phyloP scores from a whole-genome alignment of 768 basidiomycete genomes.

The Phaeotremella fagi region DNA sequence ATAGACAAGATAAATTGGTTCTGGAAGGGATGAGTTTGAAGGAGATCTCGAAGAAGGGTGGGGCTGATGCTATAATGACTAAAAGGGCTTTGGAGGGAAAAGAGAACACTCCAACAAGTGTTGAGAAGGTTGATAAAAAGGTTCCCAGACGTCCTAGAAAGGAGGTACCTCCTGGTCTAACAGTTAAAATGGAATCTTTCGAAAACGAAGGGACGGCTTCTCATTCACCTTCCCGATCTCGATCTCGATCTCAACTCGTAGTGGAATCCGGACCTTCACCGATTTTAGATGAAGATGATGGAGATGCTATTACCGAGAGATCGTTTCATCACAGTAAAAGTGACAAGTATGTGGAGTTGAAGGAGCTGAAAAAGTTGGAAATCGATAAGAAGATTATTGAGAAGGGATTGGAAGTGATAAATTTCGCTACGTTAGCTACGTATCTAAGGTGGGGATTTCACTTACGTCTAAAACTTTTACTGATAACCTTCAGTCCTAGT shows the following conservation, averaged over 20 bases:
- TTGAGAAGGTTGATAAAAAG: not conserved
- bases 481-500: not conserved
- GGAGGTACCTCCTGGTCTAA: not conserved
- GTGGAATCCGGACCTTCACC: too few relatives aligned
- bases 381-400: not conserved
- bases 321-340: not conserved
- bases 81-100: not conserved
- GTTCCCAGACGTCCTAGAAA: not conserved
- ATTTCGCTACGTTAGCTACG: not conserved
- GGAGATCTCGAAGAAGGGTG: not conserved
- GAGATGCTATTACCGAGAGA: too few relatives aligned
- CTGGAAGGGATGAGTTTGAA: not conserved
- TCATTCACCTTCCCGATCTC: not conserved
- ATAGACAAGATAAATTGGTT: not conserved
- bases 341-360: not conserved
- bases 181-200: not conserved
- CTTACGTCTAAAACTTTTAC: not conserved
- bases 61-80: not conserved
- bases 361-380: not conserved
- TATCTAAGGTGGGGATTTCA: not conserved
- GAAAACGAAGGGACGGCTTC: too few relatives aligned
- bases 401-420: not conserved
- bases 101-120: too few relatives aligned
- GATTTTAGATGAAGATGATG: too few relatives aligned
- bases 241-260: too few relatives aligned